Conservation (phyloP, 306 rosid species). For the Parietaria judaica region DNA sequence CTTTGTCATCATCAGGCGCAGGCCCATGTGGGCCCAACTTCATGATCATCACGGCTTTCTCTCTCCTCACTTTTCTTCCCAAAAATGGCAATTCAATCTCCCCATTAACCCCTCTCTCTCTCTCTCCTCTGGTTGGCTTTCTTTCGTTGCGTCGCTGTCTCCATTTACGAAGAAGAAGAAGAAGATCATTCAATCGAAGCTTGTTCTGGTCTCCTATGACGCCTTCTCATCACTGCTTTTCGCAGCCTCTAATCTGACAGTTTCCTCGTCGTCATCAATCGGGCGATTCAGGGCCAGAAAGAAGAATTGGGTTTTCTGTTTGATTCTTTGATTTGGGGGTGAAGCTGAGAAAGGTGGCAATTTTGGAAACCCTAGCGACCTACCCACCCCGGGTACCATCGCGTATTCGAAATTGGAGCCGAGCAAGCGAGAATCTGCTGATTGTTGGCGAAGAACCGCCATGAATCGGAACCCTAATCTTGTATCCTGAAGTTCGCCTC, state of each 20-base stretch:
- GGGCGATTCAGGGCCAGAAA: slow-evolving; percentile 6
- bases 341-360: slow-evolving; percentile 33
- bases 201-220: neutral
- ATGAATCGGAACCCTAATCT: slow-evolving; percentile 2
- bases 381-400: too few relatives aligned
- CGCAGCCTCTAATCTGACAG: slow-evolving; percentile 13
- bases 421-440: neutral
- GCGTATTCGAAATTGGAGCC: neutral
- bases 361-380: slow-evolving; percentile 12
- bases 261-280: neutral
- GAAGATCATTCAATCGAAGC: neutral
- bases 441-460: neutral
- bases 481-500: slow-evolving; percentile 8
- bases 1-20: slow-evolving; percentile 2
- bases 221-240: slow-evolving; percentile 12
- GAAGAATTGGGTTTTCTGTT: slow-evolving; percentile 4
- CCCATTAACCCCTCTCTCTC: slow-evolving; percentile 35
- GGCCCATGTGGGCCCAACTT: slow-evolving; percentile 8
- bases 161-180: slow-evolving; percentile 23
- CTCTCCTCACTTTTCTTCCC: slow-evolving; percentile 7
- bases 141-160: slow-evolving; percentile 5
- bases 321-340: neutral
- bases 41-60: neutral
- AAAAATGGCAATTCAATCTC: slow-evolving; percentile 28
- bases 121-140: slow-evolving; percentile 9